These are phyloP conservation scores for Asclepias syriaca DNA, from an alignment of 257 asterid species.

Conservation along the genomic window DNA sequence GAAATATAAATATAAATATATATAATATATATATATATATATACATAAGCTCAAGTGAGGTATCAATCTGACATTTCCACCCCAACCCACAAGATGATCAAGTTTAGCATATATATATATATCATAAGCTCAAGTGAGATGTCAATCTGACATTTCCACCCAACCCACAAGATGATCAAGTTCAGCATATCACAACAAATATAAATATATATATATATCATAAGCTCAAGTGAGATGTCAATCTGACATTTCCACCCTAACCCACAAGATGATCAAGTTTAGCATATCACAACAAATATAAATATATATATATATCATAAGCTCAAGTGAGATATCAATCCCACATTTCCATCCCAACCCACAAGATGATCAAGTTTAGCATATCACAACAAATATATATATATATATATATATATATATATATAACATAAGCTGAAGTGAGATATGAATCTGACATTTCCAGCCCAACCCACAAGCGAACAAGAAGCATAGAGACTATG, in stretches of 20 bases:
- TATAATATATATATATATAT: neutral
- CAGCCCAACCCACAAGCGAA: no score
- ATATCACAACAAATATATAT: neutral
- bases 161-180: no score
- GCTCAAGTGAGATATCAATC: neutral
- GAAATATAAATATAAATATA: neutral
- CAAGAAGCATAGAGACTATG: slow-evolving; percentile 11
- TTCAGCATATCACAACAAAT: neutral
- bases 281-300: neutral
- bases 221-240: neutral
- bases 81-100: no score
- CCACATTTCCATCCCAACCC: neutral
- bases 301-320: neutral
- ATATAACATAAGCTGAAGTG: neutral
- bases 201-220: neutral
- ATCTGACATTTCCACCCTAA: neutral
- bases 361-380: neutral
- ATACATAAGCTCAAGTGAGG: neutral
- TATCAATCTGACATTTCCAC: neutral
- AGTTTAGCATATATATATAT: no score
- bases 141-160: no score
- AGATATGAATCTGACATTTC: neutral
- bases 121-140: no score
- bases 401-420: neutral
- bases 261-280: neutral